Evolutionary conservation across 2,329 filamentous ascomycete genomes (phyloP).

Genomic region (Leptographium radiaticola): DNA sequence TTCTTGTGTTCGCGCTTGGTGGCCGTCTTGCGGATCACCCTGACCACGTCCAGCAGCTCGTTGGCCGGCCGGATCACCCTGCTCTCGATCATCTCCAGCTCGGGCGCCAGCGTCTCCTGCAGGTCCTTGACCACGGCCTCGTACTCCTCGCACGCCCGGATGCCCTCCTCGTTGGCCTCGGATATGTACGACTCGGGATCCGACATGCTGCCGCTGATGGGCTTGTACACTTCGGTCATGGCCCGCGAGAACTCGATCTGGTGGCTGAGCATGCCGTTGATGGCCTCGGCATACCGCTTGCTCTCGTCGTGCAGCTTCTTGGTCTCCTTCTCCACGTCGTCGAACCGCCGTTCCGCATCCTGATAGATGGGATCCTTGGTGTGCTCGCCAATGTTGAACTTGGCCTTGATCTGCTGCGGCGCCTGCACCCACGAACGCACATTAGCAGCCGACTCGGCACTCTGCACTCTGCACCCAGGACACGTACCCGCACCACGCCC

Average conservation of each 20-base stretch:
- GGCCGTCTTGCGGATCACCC: conserved; percentile 79
- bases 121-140: conserved; percentile 81
- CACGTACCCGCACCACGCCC: conserved; percentile 66
- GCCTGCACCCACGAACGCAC: conserved; percentile 45
- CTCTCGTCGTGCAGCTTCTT: conserved; percentile 96
- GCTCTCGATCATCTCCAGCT: conserved; percentile 94
- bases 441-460: no score
- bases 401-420: conserved; percentile 81
- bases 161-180: conserved; percentile 85
- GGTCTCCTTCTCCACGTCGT: conserved; percentile 88
- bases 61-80: conserved; percentile 85
- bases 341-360: conserved; percentile 85
- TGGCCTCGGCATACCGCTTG: conserved; percentile 93
- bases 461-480: no score
- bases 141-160: conserved; percentile 92
- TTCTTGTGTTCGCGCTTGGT: conserved; percentile 94
- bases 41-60: conserved; percentile 88
- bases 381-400: conserved; percentile 90
- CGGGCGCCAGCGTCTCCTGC: conserved; percentile 75
- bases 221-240: conserved; percentile 94
- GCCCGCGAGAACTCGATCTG: conserved; percentile 98
- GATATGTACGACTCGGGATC: conserved; percentile 73
- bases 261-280: conserved; percentile 94
- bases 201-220: conserved; percentile 89
- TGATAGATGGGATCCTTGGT: conserved; percentile 92